Evolutionary conservation across 2,329 filamentous ascomycete genomes (phyloP), one percentile per base, ranked within the genome.

Genomic region (Colletotrichum noveboracense): DNA sequence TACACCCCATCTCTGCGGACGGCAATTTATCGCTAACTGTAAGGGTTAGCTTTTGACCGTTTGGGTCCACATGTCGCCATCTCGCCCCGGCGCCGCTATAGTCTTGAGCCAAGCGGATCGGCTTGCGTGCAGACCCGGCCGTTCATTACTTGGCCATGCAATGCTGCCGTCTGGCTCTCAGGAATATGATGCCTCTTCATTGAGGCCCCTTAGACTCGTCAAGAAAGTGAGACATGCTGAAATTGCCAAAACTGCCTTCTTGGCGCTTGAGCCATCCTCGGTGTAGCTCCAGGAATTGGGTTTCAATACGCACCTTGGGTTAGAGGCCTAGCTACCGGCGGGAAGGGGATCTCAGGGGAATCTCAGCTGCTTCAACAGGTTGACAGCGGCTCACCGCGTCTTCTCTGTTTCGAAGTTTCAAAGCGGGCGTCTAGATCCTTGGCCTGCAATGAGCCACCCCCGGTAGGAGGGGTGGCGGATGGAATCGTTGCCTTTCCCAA

Each of bases 361-460:
- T 12, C n/a, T 24, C n/a, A 60, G 9, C 52, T 48, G 58, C 60
- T 26, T 43, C 43, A 65, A 30, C 14, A 28, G 67, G 18, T 73
- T 68, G 74, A 75, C 74, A 73, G 70, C 70, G 64, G 74, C 69
- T 58, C 36, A n/a, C 58, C 58, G 70, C 74, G 56, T 75, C 56
- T 69, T 66, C 36, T 65, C 32, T 68, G 43, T 65, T 72, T 68
- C 65, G 34, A 65, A n/a, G 14, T 65, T 72, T 68, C 65, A 28
- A 65, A 24, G 14, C 48, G 43, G 65, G 64, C 24, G 34, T 73
- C 30, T 62, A 65, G 28, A 36, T 24, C 28, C 65, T 58, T 64
- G 64, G 34, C 58, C 28, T 69, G 28, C 10, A 36, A 68, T 55
- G 34, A 73, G 28, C 48, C 64, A 75, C 52, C 43, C 64, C 56